A percentile compares a stretch with the other conserved stretches of the same genome.
Conservation (phyloP, 2,329 filamentous ascomycete genomes). For the Elsinoe arachidis region DNA sequence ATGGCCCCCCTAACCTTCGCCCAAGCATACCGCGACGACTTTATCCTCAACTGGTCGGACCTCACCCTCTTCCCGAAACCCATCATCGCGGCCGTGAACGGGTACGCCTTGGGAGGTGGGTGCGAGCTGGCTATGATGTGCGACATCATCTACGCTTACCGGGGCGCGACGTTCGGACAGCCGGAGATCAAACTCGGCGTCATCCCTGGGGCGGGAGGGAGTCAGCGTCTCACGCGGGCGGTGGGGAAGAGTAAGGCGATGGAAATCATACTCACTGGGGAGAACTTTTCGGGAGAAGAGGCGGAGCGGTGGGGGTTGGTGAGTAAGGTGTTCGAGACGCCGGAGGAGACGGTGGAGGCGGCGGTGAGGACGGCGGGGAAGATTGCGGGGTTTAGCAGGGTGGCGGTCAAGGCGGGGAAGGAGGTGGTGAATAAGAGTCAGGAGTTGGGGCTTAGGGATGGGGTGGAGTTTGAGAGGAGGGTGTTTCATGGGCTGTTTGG, state of each 20-base stretch:
- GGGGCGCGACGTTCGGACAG: conserved; percentile 83
- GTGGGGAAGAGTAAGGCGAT: conserved; percentile 67
- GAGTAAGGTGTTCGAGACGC: conserved; percentile 67
- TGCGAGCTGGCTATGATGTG: conserved; percentile 98
- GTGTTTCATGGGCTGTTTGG: conserved; percentile 92
- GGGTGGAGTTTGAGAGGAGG: conserved; percentile 87
- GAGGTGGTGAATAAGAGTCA: conserved; percentile 99
- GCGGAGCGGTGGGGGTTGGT: conserved; percentile 88
- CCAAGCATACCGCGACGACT: conserved; percentile 76
- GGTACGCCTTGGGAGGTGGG: conserved; percentile 87
- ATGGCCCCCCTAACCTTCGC: conserved; percentile 91
- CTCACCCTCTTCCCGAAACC: conserved; percentile 84
- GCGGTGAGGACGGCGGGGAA: conserved; percentile 76
- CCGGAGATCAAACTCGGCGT: conserved; percentile 94
- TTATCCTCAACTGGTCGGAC: conserved; percentile 91
- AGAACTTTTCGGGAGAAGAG: conserved; percentile 72
- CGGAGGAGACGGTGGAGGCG: conserved; percentile 74
- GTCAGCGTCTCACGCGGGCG: conserved; percentile 72
- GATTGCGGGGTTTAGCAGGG: conserved; percentile 76
- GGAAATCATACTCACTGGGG: conserved; percentile 83
- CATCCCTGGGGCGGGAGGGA: conserved; percentile 85
- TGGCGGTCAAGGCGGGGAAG: conserved; percentile 85
- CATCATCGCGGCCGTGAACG: conserved; percentile 86
- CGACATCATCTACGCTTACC: conserved; percentile 86
- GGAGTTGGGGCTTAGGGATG: conserved; percentile 76